Conservation (phyloP, 2,329 filamentous ascomycete species). For the Colletotrichum tofieldiae region DNA sequence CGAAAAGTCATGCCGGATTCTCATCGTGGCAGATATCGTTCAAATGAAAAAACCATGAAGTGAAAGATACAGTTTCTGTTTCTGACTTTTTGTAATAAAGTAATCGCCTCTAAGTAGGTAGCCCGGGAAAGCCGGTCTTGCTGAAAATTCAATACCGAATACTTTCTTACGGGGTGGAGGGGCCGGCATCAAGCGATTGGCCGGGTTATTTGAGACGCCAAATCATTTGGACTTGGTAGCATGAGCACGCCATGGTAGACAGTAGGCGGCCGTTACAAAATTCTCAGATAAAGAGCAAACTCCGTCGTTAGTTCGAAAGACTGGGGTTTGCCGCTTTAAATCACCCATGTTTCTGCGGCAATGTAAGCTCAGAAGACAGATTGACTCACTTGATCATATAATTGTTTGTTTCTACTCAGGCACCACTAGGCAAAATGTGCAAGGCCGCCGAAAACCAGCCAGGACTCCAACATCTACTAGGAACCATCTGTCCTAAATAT, state of each 20-base stretch:
- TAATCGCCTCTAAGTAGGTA: neutral
- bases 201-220: neutral
- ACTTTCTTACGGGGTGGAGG: neutral
- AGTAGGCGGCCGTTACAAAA: too few species aligned
- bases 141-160: too few species aligned
- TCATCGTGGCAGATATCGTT: neutral
- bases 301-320: neutral
- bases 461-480: neutral
- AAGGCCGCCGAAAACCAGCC: neutral
- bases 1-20: too few species aligned
- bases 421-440: too few species aligned
- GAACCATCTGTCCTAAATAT: neutral
- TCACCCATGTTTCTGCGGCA: neutral
- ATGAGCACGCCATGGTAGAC: neutral
- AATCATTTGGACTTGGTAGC: neutral
- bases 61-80: neutral
- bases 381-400: too few species aligned
- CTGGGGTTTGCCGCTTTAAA: neutral
- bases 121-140: too few species aligned
- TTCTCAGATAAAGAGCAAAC: neutral
- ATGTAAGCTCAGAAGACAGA: neutral
- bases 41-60: neutral
- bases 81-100: neutral
- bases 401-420: too few species aligned
- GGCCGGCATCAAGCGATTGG: neutral